phyloP scores from a whole-genome alignment of 176 grass and related monocot genomes.

The Triticum turgidum region DNA sequence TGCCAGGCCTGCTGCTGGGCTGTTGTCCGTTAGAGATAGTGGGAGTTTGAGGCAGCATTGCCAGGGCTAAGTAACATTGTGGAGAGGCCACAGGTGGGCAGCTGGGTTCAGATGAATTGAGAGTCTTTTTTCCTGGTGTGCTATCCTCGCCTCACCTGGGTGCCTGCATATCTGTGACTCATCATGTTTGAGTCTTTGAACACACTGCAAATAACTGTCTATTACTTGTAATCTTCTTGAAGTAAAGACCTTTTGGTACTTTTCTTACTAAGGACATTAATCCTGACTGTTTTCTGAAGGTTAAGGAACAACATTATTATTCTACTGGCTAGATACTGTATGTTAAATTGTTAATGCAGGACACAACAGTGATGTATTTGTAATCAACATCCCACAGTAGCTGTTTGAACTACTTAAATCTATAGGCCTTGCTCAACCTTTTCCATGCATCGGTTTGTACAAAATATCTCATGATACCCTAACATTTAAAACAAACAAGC shows the following conservation, averaged over 20 bases:
- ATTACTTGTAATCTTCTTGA: not conserved
- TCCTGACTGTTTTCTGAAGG: not conserved
- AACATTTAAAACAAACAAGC: not conserved
- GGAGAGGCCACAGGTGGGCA: not conserved
- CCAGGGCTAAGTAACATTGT: not conserved
- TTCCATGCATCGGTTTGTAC: not conserved
- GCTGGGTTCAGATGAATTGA: not conserved
- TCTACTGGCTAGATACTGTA: not conserved
- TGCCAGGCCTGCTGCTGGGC: not conserved
- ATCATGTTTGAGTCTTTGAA: not conserved
- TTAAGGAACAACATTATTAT: not conserved
- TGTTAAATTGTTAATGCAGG: not conserved
- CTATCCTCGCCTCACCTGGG: not conserved
- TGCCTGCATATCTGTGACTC: not conserved
- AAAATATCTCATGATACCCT: not conserved
- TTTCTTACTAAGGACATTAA: not conserved
- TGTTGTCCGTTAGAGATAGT: not conserved
- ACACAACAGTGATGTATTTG: not conserved
- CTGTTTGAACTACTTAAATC: not conserved
- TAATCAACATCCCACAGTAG: not conserved
- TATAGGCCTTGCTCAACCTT: not conserved
- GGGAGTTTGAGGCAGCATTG: not conserved
- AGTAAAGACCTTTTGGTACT: not conserved
- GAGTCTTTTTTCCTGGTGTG: not conserved
- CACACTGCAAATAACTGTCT: not conserved